A percentile compares a stretch with the other conserved stretches of the same genome.
Conservation (phyloP, 2,329 filamentous ascomycete genomes). For the Cercospora janseana region DNA sequence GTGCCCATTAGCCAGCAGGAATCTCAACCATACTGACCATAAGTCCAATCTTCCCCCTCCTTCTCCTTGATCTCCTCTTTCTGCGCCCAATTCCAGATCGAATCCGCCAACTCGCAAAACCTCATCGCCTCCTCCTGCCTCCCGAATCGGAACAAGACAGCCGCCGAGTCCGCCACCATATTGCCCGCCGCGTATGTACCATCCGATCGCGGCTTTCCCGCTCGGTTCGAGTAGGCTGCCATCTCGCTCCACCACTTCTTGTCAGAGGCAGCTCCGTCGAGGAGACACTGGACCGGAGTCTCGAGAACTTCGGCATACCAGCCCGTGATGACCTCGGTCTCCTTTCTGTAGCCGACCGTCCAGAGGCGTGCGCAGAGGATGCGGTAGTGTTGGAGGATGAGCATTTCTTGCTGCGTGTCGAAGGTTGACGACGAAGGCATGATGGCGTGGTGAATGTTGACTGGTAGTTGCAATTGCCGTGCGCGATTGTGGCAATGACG, state of each 20-base stretch:
- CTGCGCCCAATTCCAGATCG: constrained; percentile 14
- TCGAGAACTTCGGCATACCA: constrained; percentile 17
- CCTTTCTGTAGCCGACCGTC: background rate
- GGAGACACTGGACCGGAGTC: background rate
- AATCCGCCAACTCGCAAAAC: constrained; percentile 20
- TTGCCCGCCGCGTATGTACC: constrained; percentile 10
- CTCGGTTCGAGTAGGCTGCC: constrained; percentile 4
- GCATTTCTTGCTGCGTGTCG: constrained; percentile 15
- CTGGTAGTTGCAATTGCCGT: background rate
- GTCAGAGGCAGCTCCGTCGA: background rate
- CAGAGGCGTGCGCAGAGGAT: constrained; percentile 15
- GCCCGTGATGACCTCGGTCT: background rate
- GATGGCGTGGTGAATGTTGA: background rate
- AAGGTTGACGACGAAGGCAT: constrained; percentile 22
- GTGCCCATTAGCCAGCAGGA: background rate
- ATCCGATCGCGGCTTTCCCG: constrained; percentile 2
- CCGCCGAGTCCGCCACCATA: constrained; percentile 15
- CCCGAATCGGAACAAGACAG: constrained; percentile 19
- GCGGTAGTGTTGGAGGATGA: constrained; percentile 15
- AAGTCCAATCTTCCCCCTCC: background rate
- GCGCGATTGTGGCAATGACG: background rate
- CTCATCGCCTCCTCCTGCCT: constrained; percentile 18
- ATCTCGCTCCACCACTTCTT: constrained; percentile 6
- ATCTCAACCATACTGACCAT: background rate
- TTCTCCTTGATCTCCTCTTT: constrained; percentile 12